Evolutionary conservation across 495 filamentous ascomycete genomes (phyloP), one percentile per base, ranked within the genome.

Genomic region (Glonium stellatum): DNA sequence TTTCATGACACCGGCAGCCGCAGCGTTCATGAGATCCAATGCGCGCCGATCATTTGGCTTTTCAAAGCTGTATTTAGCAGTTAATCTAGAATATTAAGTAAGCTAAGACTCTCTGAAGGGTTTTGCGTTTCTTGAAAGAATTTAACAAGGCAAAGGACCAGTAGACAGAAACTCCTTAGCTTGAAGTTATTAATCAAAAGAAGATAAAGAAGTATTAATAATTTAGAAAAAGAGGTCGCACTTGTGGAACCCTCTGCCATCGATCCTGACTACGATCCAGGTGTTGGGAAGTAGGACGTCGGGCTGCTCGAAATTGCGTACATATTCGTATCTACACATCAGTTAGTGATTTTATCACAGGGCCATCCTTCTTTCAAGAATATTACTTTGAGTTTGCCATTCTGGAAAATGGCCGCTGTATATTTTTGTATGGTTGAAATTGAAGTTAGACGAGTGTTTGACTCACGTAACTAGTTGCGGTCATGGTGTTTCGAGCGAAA

Each of bases 21-120:
- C 89, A 3, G 85, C 87, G 69, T 97, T 98, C 93, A 97, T 97
- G 64, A 98, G 83, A 73, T 93, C 81, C 2, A 97, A 76, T 27
- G 92, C 93, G 48, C 86, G 82, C 53, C 79, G 79, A 71, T 98
- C 93, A 76, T 97, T 98, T 18, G 93, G 93, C 68, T 97, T 97
- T 60, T 82, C 78, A 67, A 96, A 97, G 5, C 70, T 75, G 75
- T 98, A 91, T 65, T 88, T 92, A 55, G 79, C 77, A 42, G 87
- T 87, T 60, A 97, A 84, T 67, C 86, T 93, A 54, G 56, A 53
- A 18, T 11, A 44, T 44, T 4, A 13, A 44, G 39, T 44, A 11
- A n/a, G 41, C 9, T 8, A 25, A 36, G 56, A 34, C 8, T 15
- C 21, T 44, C 15, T 34, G 34, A 31, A 31, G 6, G 6, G 6